Conservation (phyloP, 495 filamentous ascomycete genomes). For the Penicillium bovifimosum region DNA sequence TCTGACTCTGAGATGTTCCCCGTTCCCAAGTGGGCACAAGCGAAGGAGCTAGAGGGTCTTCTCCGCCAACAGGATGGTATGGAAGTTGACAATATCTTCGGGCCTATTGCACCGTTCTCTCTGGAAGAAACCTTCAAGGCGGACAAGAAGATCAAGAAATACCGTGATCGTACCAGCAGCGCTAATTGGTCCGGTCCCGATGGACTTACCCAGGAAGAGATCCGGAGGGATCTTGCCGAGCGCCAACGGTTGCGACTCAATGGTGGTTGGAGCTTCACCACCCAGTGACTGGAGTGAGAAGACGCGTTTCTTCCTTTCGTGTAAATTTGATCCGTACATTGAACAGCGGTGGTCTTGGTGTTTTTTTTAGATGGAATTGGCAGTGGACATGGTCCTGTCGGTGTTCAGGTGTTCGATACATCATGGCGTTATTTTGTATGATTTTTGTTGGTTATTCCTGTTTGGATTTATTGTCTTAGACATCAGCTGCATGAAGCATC, state of each 20-base stretch:
- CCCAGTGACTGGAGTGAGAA: background rate
- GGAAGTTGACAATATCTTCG: conserved; percentile 85
- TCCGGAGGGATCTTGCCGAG: conserved; percentile 71
- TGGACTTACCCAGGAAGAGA: conserved; percentile 81
- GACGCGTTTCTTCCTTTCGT: background rate
- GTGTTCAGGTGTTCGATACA: conserved; percentile 10
- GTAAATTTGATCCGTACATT: conserved; percentile 6
- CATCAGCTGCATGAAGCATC: conserved; percentile 17
- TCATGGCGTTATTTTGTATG: conserved; percentile 13
- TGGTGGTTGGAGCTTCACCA: conserved; percentile 75
- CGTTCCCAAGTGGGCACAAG: conserved; percentile 76
- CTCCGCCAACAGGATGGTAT: conserved; percentile 72
- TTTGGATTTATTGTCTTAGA: conserved; percentile 10
- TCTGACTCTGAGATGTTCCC: conserved; percentile 55
- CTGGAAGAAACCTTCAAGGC: conserved; percentile 93
- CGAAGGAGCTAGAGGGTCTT: conserved; percentile 65
- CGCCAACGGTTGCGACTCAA: conserved; percentile 75
- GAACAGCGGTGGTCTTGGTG: conserved; percentile 2
- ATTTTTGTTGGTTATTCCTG: conserved; percentile 5
- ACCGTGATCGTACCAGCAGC: conserved; percentile 81
- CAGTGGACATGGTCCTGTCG: background rate
- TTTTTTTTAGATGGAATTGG: conserved; percentile 2
- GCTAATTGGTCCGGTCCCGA: conserved; percentile 89
- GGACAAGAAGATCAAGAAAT: conserved; percentile 74
- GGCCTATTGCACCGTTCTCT: conserved; percentile 73